A percentile compares a stretch with the other conserved stretches of the same genome.
phyloP scores from a whole-genome alignment of 2,329 filamentous ascomycete genomes.

The Cladosporium sp. region DNA sequence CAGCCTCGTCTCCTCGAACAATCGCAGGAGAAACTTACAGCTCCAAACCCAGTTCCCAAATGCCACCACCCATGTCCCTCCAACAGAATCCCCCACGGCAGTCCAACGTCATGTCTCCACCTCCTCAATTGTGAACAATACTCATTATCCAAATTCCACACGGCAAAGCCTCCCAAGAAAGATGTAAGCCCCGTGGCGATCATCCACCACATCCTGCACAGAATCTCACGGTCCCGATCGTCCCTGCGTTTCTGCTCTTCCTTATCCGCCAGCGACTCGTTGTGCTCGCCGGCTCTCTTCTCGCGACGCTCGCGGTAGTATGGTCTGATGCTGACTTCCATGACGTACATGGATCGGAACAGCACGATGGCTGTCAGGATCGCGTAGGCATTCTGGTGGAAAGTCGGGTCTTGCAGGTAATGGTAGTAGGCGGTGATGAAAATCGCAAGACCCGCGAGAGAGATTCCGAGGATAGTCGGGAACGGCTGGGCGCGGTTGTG shows the following conservation, averaged over 20 bases:
- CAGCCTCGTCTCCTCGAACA: not conserved
- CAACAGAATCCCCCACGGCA: constrained; percentile 78
- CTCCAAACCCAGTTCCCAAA: constrained; percentile 74
- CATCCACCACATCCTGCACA: constrained; percentile 75
- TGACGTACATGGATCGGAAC: constrained; percentile 48
- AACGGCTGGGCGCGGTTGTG: constrained; percentile 60
- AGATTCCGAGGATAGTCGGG: constrained; percentile 57
- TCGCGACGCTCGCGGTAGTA: constrained; percentile 48
- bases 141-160: constrained; percentile 80
- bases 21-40: constrained; percentile 46
- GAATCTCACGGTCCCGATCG: constrained; percentile 55
- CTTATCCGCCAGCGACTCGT: not conserved
- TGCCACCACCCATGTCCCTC: constrained; percentile 78
- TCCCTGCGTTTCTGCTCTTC: constrained; percentile 22
- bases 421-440: constrained; percentile 82
- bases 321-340: constrained; percentile 64
- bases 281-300: constrained; percentile 31
- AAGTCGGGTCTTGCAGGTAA: constrained; percentile 75
- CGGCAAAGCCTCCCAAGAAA: constrained; percentile 72
- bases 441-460: constrained; percentile 52
- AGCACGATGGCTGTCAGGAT: constrained; percentile 70
- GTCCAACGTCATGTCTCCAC: constrained; percentile 67
- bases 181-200: constrained; percentile 66
- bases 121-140: constrained; percentile 66
- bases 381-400: constrained; percentile 80